Percentiles rank a stretch among this genome's conserved stretches.
Conservation (phyloP, 768 basidiomycete species). For the Russula compacta region DNA sequence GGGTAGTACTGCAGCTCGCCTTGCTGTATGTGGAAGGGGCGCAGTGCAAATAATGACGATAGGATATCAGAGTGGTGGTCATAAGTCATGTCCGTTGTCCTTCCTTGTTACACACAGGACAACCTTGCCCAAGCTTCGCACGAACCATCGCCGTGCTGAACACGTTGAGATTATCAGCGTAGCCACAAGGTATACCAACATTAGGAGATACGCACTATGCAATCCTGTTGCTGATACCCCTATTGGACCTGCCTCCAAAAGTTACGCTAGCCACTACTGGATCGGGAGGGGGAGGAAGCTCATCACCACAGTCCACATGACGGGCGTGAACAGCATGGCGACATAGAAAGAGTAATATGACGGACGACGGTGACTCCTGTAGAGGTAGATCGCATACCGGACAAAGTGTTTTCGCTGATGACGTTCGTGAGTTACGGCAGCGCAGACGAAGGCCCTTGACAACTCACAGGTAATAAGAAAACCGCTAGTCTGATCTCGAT, state of each 20-base stretch:
- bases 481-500: slow-evolving; percentile 70
- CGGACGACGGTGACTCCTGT: slow-evolving; percentile 46
- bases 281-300: slow-evolving; percentile 55
- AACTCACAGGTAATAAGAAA: slow-evolving; percentile 64
- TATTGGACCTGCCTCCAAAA: slow-evolving; percentile 29
- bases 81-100: slow-evolving; percentile 30
- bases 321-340: slow-evolving; percentile 79
- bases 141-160: slow-evolving; percentile 62
- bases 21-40: background rate
- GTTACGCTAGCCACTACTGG: slow-evolving; percentile 39
- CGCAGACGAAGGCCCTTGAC: slow-evolving; percentile 8
- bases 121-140: slow-evolving; percentile 53
- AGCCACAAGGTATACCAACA: background rate
- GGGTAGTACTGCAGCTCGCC: background rate
- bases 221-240: slow-evolving; percentile 60
- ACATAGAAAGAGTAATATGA: slow-evolving; percentile 76
- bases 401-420: slow-evolving; percentile 55
- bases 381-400: slow-evolving; percentile 55
- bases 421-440: background rate
- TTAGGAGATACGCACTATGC: slow-evolving; percentile 46
- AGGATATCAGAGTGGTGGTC: background rate
- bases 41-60: background rate
- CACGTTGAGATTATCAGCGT: background rate
- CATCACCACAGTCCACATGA: slow-evolving; percentile 60
- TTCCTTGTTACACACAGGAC: slow-evolving; percentile 70